These are phyloP conservation scores for Cyamopsis tetragonoloba DNA, from an alignment of 306 rosid genomes.

Conservation along the genomic window DNA sequence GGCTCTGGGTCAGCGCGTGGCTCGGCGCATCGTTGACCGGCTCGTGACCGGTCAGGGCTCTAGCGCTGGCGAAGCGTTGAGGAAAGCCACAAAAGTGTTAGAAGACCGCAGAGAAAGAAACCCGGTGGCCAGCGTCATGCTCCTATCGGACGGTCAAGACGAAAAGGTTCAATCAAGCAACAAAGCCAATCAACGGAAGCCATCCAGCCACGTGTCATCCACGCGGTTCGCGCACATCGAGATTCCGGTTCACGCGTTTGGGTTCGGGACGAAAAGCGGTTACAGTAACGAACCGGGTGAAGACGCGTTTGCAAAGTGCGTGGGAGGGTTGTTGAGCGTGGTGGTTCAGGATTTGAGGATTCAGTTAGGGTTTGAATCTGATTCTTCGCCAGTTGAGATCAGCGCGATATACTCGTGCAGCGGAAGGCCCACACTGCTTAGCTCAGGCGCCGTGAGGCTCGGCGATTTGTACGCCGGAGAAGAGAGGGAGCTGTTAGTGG, in stretches of 20 bases:
- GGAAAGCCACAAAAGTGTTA: constrained; percentile 61
- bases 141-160: constrained; percentile 70
- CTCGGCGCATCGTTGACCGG: constrained; percentile 60
- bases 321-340: constrained; percentile 63
- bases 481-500: constrained; percentile 69
- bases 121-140: constrained; percentile 67
- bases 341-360: constrained; percentile 69
- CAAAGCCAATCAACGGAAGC: constrained; percentile 32
- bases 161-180: constrained; percentile 28
- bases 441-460: constrained; percentile 58
- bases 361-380: constrained; percentile 52
- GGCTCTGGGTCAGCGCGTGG: constrained; percentile 55
- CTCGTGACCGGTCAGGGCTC: constrained; percentile 48
- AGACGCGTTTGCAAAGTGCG: constrained; percentile 69
- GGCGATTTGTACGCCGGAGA: constrained; percentile 84
- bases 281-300: constrained; percentile 57
- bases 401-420: constrained; percentile 54
- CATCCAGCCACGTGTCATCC: constrained; percentile 38
- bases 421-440: constrained; percentile 49
- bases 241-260: constrained; percentile 75
- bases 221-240: constrained; percentile 78
- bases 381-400: constrained; percentile 44
- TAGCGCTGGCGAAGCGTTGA: constrained; percentile 51
- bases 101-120: constrained; percentile 76
- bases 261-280: constrained; percentile 53